Evolutionary conservation across 441 rosid species (phyloP).

Genomic region (Jatropha podagrica): DNA sequence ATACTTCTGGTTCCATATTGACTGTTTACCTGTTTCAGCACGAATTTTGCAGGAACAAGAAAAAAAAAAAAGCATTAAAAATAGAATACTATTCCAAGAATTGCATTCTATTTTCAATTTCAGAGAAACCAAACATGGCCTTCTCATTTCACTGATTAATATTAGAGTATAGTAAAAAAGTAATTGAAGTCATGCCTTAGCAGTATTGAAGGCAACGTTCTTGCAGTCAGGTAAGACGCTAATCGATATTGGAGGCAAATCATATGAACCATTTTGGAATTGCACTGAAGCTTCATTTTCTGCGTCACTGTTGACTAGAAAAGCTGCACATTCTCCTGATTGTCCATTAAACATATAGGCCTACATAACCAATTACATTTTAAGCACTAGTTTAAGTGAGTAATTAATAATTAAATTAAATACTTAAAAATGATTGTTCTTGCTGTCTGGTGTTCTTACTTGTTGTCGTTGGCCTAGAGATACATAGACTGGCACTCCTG

Average conservation of each 20-base stretch:
- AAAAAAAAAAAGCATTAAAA: too few relatives aligned
- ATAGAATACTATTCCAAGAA: too few relatives aligned
- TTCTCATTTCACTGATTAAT: background rate
- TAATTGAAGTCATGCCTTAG: slow-evolving; percentile 44
- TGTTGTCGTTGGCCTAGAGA: slow-evolving; percentile 52
- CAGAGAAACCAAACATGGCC: too few relatives aligned
- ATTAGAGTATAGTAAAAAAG: background rate
- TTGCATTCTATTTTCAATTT: too few relatives aligned
- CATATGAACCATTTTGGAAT: slow-evolving; percentile 50
- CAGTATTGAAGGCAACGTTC: slow-evolving; percentile 66
- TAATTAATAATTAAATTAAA: background rate
- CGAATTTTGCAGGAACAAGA: background rate
- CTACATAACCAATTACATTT: slow-evolving; percentile 26
- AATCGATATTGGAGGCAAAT: slow-evolving; percentile 56
- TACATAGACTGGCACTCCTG: slow-evolving; percentile 34
- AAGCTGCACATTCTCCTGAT: slow-evolving; percentile 64
- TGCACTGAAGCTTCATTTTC: slow-evolving; percentile 30
- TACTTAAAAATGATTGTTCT: background rate
- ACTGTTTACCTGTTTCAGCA: slow-evolving; percentile 48
- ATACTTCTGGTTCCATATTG: slow-evolving; percentile 52
- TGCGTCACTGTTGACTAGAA: slow-evolving; percentile 54
- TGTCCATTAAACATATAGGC: slow-evolving; percentile 58
- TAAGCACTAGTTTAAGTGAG: background rate
- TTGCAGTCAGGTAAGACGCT: slow-evolving; percentile 82
- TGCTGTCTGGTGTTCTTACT: slow-evolving; percentile 34